These are phyloP conservation scores for Cruciata laevipes DNA, from an alignment of 257 asterid species.

Conservation along the genomic window DNA sequence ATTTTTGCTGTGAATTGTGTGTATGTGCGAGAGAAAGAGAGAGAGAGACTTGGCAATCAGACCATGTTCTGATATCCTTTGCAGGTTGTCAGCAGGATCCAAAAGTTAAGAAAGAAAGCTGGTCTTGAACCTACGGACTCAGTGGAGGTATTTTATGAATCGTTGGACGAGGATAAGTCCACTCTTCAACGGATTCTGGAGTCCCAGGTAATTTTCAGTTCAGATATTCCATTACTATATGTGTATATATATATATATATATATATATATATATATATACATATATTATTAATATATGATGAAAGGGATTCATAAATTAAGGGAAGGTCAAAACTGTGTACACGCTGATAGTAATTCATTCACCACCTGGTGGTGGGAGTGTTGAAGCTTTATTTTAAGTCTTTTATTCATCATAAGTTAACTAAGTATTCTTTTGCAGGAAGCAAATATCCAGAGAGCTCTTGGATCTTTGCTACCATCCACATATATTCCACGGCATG, in stretches of 20 bases:
- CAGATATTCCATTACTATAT: background rate
- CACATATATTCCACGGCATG: constrained; percentile 44
- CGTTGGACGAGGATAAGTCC: constrained; percentile 53
- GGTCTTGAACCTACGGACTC: constrained; percentile 87
- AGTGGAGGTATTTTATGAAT: constrained; percentile 73
- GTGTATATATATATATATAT: too few relatives aligned
- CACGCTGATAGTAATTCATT: too few relatives aligned
- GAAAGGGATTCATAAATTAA: background rate
- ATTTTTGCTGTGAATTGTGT: background rate
- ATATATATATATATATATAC: too few relatives aligned
- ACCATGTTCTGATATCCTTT: constrained; percentile 9
- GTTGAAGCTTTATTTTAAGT: background rate
- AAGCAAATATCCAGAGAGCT: constrained; percentile 46
- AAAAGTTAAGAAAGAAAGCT: constrained; percentile 81
- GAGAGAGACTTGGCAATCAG: too few relatives aligned
- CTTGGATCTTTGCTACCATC: constrained; percentile 69
- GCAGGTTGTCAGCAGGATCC: constrained; percentile 76
- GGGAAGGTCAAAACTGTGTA: background rate
- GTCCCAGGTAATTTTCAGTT: constrained; percentile 31
- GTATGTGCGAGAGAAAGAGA: too few relatives aligned
- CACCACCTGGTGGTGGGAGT: too few relatives aligned
- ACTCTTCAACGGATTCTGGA: constrained; percentile 35
- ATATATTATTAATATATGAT: too few relatives aligned
- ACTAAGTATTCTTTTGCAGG: constrained; percentile 25
- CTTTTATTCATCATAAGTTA: background rate